phyloP scores from a whole-genome alignment of 257 asterid species.

The Eustoma russellianum region DNA sequence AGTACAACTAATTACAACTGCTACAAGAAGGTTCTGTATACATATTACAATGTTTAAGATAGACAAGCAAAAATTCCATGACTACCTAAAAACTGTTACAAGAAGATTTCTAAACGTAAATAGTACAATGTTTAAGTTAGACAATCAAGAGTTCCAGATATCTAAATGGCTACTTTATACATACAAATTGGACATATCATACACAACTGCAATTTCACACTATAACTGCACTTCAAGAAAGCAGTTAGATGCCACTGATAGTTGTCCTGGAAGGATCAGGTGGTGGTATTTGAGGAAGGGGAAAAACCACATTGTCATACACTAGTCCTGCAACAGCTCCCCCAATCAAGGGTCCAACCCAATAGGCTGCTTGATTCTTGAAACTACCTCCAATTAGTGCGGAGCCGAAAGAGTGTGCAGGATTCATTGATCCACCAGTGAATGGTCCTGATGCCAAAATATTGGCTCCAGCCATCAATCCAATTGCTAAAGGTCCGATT shows the following conservation, averaged over 20 bases:
- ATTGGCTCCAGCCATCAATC: conserved; percentile 64
- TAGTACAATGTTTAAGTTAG: too few relatives aligned
- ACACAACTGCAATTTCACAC: too few relatives aligned
- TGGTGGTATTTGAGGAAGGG: conserved; percentile 16
- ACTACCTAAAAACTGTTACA: too few relatives aligned
- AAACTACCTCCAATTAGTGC: conserved; percentile 58
- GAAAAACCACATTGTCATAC: conserved; percentile 65
- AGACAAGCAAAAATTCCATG: too few relatives aligned
- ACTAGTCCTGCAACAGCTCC: conserved; percentile 54
- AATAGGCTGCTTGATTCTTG: conserved; percentile 68
- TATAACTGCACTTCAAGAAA: too few relatives aligned
- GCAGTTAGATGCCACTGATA: conserved; percentile 4
- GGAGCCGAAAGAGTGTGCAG: conserved; percentile 67
- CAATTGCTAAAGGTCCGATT: conserved; percentile 64
- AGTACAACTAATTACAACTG: too few relatives aligned
- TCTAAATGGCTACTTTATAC: too few relatives aligned
- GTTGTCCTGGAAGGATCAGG: conserved; percentile 27
- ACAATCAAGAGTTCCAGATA: too few relatives aligned
- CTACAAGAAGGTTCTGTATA: too few relatives aligned
- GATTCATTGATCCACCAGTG: conserved; percentile 88
- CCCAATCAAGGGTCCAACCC: conserved; percentile 86
- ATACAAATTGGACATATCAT: too few relatives aligned
- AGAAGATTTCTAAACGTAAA: too few relatives aligned
- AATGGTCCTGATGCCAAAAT: conserved; percentile 70
- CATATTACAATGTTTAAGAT: too few relatives aligned